Evolutionary conservation across 257 asterid species (phyloP).

Genomic region (Solanum chmielewskii): DNA sequence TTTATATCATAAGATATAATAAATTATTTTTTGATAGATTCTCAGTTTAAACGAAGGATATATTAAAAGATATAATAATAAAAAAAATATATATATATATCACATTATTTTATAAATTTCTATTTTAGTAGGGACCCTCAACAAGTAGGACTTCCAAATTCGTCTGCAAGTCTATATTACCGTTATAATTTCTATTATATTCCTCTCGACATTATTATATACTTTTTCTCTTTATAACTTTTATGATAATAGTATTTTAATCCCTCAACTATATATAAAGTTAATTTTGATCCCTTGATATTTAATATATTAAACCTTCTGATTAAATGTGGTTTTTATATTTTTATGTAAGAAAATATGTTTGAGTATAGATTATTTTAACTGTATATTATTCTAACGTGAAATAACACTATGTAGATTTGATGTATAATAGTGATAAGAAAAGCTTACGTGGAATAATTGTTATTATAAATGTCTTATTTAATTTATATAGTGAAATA

Average conservation of each 20-base stretch:
- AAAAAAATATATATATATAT: background rate
- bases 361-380: background rate
- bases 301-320: background rate
- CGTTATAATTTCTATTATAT: conserved; percentile 31
- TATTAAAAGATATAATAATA: background rate
- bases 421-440: background rate
- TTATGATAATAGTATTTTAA: background rate
- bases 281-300: background rate
- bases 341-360: background rate
- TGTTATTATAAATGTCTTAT: background rate
- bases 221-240: background rate
- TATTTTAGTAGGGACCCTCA: background rate
- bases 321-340: background rate
- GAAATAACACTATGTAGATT: background rate
- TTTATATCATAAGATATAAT: no score
- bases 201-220: background rate
- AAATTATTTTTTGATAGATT: background rate
- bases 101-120: background rate
- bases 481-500: background rate
- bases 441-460: background rate
- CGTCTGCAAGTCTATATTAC: conserved; percentile 46
- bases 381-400: background rate
- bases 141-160: conserved; percentile 12
- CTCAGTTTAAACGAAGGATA: background rate
- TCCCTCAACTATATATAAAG: background rate